phyloP scores from a whole-genome alignment of 441 rosid species.

The Populus hybrid region DNA sequence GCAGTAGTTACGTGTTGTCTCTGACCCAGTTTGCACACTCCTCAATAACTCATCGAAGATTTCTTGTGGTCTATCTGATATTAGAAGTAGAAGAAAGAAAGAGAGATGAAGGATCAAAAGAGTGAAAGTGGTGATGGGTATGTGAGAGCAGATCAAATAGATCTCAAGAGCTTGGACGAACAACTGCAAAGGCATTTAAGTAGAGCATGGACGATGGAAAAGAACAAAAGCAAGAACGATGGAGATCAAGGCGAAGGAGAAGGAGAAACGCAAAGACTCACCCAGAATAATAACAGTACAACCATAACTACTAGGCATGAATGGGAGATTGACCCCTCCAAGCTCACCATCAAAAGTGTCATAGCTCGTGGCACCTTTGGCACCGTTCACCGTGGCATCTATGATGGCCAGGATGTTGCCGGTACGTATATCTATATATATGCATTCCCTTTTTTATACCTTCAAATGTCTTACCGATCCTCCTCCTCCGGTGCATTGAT shows the following conservation, averaged over 20 bases:
- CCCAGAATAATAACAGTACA: background rate
- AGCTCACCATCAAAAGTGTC: constrained; percentile 66
- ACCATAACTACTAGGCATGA: constrained; percentile 36
- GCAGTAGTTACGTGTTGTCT: background rate
- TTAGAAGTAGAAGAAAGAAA: background rate
- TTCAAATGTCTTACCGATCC: background rate
- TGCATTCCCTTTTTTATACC: background rate
- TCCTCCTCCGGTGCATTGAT: background rate
- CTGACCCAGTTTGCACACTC: background rate
- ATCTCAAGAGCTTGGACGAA: constrained; percentile 92
- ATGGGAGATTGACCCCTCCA: constrained; percentile 88
- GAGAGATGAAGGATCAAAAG: constrained; percentile 62
- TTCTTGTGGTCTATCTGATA: background rate
- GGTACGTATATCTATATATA: constrained; percentile 28
- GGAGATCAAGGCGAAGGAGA: constrained; percentile 36
- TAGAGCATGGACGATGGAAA: constrained; percentile 67
- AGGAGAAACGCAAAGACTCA: constrained; percentile 30
- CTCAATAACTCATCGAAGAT: background rate
- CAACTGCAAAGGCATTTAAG: constrained; percentile 80
- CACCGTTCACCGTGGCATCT: constrained; percentile 85
- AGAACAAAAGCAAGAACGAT: constrained; percentile 46
- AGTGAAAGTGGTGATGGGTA: constrained; percentile 67
- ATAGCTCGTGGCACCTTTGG: constrained; percentile 93
- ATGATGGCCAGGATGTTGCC: constrained; percentile 79
- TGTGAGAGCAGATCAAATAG: constrained; percentile 97